Base-by-base conservation (phyloP, 768 basidiomycete genomes). In the Mycena kentingensis region DNA sequence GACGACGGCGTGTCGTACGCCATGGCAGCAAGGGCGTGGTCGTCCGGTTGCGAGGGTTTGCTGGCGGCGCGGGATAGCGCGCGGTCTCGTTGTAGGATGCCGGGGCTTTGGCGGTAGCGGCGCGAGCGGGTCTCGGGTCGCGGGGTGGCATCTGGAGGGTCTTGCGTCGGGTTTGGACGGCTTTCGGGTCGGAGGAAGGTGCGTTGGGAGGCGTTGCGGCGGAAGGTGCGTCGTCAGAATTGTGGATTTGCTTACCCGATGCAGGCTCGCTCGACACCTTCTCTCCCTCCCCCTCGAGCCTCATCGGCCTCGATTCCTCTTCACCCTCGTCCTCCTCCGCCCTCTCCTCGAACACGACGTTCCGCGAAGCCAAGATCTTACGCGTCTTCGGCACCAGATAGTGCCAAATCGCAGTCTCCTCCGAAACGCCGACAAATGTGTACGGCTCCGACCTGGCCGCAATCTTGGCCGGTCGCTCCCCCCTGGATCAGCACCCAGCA, bases 1-100 rank as follows among this genome's bases (percentile, higher is more conserved):
- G 46, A 37, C 36, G 48, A 46, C n/a, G 15, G 12, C 16, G 45
- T 24, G 0, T 60, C 47, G 37, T 13, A 38, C 37, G 19, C 37
- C 13, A 21, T 38, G 37, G 13, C 37, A 19, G 13, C 37, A 38
- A 38, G 37, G 13, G 37, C 21, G 13, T 15, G 37, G 37, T 19
- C 19, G 37, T 15, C 6, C 6, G 13, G 37, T 38, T 38, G 37
- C 8, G 37, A 13, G 8, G 37, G 37, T 15, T 38, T 38, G 7
- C 37, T 11, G 19, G 21, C 8, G 19, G 37, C 8, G n/a, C 37
- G n/a, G 8, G 8, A 38, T 11, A 15, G 21, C 13, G 13, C n/a
- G n/a, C 37, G 8, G 13, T 38, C 13, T 38, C 13, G n/a, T 38
- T 13, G 37, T 38, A 21, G 37, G 37, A 15, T 38, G 13, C 21